Evolutionary conservation across 1,284 basidiomycete genomes (phyloP), one percentile per base, ranked within the genome.

Genomic region (Sporisorium graminicola): DNA sequence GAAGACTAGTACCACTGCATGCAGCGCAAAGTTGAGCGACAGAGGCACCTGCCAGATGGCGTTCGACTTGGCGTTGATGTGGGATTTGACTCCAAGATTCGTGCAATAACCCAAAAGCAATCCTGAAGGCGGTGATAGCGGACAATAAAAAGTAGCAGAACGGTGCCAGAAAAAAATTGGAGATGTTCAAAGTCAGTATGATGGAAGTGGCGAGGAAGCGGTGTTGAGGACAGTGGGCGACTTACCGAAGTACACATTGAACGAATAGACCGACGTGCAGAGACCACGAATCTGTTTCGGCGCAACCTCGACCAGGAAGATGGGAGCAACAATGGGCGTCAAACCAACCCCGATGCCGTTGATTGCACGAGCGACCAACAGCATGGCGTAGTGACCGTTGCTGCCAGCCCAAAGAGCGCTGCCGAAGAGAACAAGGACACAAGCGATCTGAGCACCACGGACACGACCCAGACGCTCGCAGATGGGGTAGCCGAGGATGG

Each of bases 1-100:
- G 81, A 88, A 86, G 75, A 89, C 43, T 20, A 80, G 61, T 37
- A 87, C 78, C 74, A 90, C 64, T 4, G 37, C n/a, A 46, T 76
- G 73, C 9, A 71, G 64, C 0, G 64, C 43, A 47, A 71, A 76
- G 68, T 67, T 71, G 44, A 76, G 64, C 14, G 68, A 63, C 14
- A 76, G 54, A 4, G 68, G 65, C 2, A 76, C 65, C 52, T 63
- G 60, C 68, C 74, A 72, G 51, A 72, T 52, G 18, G 64, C 57
- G 46, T 71, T 53, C 5, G 49, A 52, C 53, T 57, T 67, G 33
- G 47, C 33, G 58, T 71, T 66, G 50, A 76, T 47, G 54, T 71
- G 56, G 0, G 20, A 40, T 42, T 67, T 71, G 13, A 68, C 68
- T 0, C 67, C 73, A 1, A 76, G 35, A 22, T 76, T 71, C 16